phyloP scores from a whole-genome alignment of 2,329 filamentous ascomycete genomes.

The Fusarium sp. region DNA sequence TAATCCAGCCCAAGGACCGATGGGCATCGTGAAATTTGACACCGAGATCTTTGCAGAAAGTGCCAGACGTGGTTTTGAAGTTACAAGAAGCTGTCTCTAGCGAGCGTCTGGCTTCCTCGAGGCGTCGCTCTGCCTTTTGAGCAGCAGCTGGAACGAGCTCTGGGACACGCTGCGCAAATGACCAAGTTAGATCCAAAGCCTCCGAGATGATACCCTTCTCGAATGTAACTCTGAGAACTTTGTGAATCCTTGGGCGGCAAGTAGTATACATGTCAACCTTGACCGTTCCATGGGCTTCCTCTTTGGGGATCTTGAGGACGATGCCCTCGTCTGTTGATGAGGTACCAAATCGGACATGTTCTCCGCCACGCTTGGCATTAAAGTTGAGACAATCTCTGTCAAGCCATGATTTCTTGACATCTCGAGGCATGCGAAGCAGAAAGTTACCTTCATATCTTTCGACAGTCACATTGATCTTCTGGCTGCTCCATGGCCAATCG shows the following conservation, averaged over 20 bases:
- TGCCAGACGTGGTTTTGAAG: slow-evolving; percentile 46
- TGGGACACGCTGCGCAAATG: slow-evolving; percentile 56
- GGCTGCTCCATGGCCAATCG: slow-evolving; percentile 51
- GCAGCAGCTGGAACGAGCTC: slow-evolving; percentile 55
- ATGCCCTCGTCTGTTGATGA: slow-evolving; percentile 62
- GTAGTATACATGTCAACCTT: slow-evolving; percentile 68
- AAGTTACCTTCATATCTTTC: slow-evolving; percentile 60
- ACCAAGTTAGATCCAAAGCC: slow-evolving; percentile 57
- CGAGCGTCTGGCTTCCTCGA: slow-evolving; percentile 51
- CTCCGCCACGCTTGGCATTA: slow-evolving; percentile 62
- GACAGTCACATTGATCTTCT: slow-evolving; percentile 47
- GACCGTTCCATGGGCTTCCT: slow-evolving; percentile 68
- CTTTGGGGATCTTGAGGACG: slow-evolving; percentile 61
- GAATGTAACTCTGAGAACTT: slow-evolving; percentile 70
- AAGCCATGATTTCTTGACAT: slow-evolving; percentile 65
- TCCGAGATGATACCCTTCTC: slow-evolving; percentile 60
- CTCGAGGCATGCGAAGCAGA: slow-evolving; percentile 63
- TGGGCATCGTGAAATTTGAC: slow-evolving; percentile 38
- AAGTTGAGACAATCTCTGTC: slow-evolving; percentile 67
- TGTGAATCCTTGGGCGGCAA: slow-evolving; percentile 69
- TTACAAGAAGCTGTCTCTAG: slow-evolving; percentile 48
- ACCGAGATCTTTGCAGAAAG: slow-evolving; percentile 40
- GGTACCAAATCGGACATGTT: slow-evolving; percentile 61
- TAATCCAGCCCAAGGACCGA: slow-evolving; percentile 39
- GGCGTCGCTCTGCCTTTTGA: slow-evolving; percentile 53